Percentiles rank a stretch among this genome's conserved stretches.
phyloP scores from a whole-genome alignment of 345 rosid species.

The Aquilaria sinensis region DNA sequence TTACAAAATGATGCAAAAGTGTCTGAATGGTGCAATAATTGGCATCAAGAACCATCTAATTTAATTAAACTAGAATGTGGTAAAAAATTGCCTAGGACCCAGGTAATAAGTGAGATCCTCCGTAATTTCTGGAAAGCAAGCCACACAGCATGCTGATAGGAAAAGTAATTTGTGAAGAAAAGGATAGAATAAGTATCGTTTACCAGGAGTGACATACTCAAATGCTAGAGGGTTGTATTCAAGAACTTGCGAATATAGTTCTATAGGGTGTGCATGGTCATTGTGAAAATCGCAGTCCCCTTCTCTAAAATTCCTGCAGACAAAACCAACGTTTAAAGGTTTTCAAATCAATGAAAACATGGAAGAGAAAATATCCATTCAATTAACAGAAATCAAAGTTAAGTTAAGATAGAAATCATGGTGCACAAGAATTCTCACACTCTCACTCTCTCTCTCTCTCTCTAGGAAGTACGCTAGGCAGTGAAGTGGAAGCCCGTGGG shows the following conservation, averaged over 20 bases:
- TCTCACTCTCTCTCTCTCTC: too few relatives aligned
- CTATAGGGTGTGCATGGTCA: constrained; percentile 38
- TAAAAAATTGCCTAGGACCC: too few relatives aligned
- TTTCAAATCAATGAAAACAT: background rate
- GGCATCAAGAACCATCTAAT: too few relatives aligned
- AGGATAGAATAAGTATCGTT: constrained; percentile 35
- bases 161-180: background rate
- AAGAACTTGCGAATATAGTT: constrained; percentile 62
- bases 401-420: too few relatives aligned
- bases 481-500: too few relatives aligned
- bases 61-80: too few relatives aligned
- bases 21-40: background rate
- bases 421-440: too few relatives aligned
- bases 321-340: background rate
- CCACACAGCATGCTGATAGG: background rate
- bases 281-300: constrained; percentile 27
- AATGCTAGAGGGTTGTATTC: constrained; percentile 65
- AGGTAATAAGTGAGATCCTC: too few relatives aligned
- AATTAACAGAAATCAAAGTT: too few relatives aligned
- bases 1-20: background rate
- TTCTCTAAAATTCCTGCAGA: constrained; percentile 62
- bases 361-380: too few relatives aligned
- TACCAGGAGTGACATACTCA: constrained; percentile 82
- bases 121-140: too few relatives aligned
- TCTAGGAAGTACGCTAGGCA: too few relatives aligned